These are phyloP conservation scores for Hericium erinaceus DNA, from an alignment of 768 basidiomycete species.

Conservation along the genomic window DNA sequence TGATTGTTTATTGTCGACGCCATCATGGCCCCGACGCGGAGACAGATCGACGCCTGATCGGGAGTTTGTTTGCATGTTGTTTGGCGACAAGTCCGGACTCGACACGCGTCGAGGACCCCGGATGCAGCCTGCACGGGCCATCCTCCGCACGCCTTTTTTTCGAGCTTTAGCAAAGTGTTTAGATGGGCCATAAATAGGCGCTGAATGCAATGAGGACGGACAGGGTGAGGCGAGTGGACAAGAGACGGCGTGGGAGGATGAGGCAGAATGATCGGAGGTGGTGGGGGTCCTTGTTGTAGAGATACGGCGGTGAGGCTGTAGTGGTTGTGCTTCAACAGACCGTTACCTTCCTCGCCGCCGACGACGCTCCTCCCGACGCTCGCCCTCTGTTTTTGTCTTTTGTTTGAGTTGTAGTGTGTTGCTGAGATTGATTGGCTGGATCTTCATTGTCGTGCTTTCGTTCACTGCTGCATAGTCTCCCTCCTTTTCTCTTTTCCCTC, in stretches of 20 bases:
- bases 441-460: constrained; percentile 22
- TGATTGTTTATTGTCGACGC: no score
- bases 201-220: neutral
- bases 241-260: neutral
- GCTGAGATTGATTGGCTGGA: constrained; percentile 13
- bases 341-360: neutral
- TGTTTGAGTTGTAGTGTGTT: neutral
- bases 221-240: neutral
- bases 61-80: neutral
- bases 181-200: neutral
- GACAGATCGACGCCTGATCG: neutral
- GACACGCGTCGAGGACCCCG: neutral
- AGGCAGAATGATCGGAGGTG: neutral
- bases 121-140: constrained; percentile 1
- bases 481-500: constrained; percentile 15
- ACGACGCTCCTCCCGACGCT: neutral
- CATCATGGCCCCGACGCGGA: neutral
- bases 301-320: neutral
- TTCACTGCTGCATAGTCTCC: constrained; percentile 8
- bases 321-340: neutral
- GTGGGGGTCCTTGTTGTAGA: neutral
- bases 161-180: neutral
- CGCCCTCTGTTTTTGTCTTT: neutral
- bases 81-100: neutral
- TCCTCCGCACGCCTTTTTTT: neutral